phyloP scores from a whole-genome alignment of 768 basidiomycete species.

The Exidia glandulosa region DNA sequence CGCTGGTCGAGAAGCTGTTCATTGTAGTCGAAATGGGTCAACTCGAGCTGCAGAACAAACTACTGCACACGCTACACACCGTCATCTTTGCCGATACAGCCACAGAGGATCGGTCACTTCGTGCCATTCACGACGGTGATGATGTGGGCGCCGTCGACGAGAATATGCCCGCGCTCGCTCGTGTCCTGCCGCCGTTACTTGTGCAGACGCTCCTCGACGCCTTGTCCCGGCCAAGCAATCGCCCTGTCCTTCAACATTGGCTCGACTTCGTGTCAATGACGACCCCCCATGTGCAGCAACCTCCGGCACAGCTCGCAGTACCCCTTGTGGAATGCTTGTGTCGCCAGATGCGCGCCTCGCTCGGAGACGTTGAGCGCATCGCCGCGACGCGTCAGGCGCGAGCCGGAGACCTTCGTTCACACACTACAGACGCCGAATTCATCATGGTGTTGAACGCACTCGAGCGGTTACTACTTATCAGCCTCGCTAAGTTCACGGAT shows the following conservation, averaged over 20 bases:
- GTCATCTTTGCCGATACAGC: constrained; percentile 46
- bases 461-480: constrained; percentile 71
- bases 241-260: constrained; percentile 86
- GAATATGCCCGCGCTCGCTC: background rate
- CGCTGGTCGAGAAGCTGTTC: constrained; percentile 66
- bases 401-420: constrained; percentile 31
- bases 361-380: constrained; percentile 44
- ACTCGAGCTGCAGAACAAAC: constrained; percentile 85
- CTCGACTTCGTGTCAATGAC: constrained; percentile 92
- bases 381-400: constrained; percentile 17
- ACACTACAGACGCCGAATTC: constrained; percentile 68
- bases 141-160: constrained; percentile 15
- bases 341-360: constrained; percentile 46
- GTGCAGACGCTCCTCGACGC: constrained; percentile 75
- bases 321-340: constrained; percentile 76
- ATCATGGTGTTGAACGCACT: constrained; percentile 75
- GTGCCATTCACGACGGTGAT: constrained; percentile 1
- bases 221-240: constrained; percentile 55
- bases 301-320: constrained; percentile 42
- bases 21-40: constrained; percentile 54
- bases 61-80: constrained; percentile 83
- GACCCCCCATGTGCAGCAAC: constrained; percentile 30
- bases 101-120: background rate
- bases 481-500: constrained; percentile 46
- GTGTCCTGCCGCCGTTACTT: constrained; percentile 57